Evolutionary conservation across 257 asterid species (phyloP), one percentile per base, ranked within the genome.

Genomic region (Phtheirospermum japonicum): DNA sequence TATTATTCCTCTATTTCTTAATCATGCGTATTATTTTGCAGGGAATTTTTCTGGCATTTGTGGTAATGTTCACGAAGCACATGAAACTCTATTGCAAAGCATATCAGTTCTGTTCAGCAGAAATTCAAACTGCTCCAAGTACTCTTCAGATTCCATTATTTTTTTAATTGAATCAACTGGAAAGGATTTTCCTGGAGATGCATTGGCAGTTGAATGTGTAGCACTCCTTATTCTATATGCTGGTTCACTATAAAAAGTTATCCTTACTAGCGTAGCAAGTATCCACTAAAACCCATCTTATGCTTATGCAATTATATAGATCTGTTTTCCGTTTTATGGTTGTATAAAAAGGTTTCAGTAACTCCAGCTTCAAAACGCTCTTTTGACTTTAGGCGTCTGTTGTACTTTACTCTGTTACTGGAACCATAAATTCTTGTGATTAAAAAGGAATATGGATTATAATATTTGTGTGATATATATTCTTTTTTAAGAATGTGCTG

Each of bases 161-260:
- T n/a, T n/a, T n/a, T n/a, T n/a, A n/a, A n/a, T n/a, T n/a, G n/a
- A n/a, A n/a, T n/a, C n/a, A n/a, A n/a, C n/a, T n/a, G n/a, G n/a
- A n/a, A n/a, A n/a, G n/a, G n/a, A n/a, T n/a, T n/a, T n/a, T n/a
- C n/a, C n/a, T n/a, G n/a, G n/a, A n/a, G n/a, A n/a, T n/a, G n/a
- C n/a, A n/a, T n/a, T n/a, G n/a, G 95, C 46, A 89, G 84, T 72
- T 77, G 94, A 92, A 70, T 89, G 88, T 65, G 90, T 89, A 49
- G 65, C 84, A 57, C 75, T 83, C 61, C 85, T 92, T 54, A 87
- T 70, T 71, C 71, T 70, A 75, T 86, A 61, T 89, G 89, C 80
- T 82, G 87, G 87, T 75, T 88, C 78, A 43, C 77, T 69, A 75
- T 92, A 67, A 83, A 77, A 71, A 71, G 70, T 71, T 72, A 75